Evolutionary conservation across 2,329 filamentous ascomycete species (phyloP).

Genomic region (Colletotrichum euphorbiae): DNA sequence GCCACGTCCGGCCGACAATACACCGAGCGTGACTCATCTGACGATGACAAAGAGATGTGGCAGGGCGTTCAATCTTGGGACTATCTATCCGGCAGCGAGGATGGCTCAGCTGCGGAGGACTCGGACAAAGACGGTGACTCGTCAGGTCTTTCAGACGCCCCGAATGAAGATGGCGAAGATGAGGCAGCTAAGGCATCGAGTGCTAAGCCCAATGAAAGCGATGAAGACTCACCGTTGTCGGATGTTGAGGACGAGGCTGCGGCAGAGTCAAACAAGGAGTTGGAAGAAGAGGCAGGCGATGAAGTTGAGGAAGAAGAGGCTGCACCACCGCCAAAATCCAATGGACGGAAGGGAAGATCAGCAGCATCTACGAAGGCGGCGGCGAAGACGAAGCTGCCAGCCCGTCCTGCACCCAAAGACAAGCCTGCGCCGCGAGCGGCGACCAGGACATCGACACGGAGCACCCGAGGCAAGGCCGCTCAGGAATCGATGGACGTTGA

Average conservation of each 20-base stretch:
- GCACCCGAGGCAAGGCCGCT: constrained; percentile 43
- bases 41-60: constrained; percentile 72
- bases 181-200: constrained; percentile 37
- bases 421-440: constrained; percentile 31
- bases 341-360: constrained; percentile 34
- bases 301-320: constrained; percentile 36
- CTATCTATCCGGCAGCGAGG: constrained; percentile 52
- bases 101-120: constrained; percentile 45
- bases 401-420: constrained; percentile 39
- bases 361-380: constrained; percentile 30
- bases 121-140: constrained; percentile 31
- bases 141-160: constrained; percentile 30
- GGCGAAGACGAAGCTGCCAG: constrained; percentile 35
- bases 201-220: constrained; percentile 37
- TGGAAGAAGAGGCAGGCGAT: constrained; percentile 40
- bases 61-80: constrained; percentile 70
- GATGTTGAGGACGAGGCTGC: constrained; percentile 38
- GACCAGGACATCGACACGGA: constrained; percentile 28
- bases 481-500: constrained; percentile 52
- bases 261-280: constrained; percentile 39
- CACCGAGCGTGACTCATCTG: constrained; percentile 67
- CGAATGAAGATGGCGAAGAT: constrained; percentile 36
- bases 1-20: constrained; percentile 56
- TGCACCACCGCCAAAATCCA: constrained; percentile 37
- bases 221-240: constrained; percentile 32